phyloP scores from a whole-genome alignment of 2,329 filamentous ascomycete species.

The Ascosphaera aggregata region DNA sequence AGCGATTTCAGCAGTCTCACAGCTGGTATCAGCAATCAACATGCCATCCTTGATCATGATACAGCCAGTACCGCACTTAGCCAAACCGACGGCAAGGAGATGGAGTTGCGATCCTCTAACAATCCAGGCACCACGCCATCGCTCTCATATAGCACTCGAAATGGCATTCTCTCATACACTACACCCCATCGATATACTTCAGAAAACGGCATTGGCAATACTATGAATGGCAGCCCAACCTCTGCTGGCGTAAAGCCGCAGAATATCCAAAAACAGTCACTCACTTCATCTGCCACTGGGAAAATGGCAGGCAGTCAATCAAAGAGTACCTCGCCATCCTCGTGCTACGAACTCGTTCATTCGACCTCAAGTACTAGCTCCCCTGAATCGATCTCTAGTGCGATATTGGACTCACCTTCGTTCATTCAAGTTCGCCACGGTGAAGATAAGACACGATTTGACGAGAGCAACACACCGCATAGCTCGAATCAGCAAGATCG shows the following conservation, averaged over 20 bases:
- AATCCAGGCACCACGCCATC: background rate
- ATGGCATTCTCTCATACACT: background rate
- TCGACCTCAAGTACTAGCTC: background rate
- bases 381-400: background rate
- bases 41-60: too few relatives aligned
- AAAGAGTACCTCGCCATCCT: background rate
- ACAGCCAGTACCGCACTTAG: too few relatives aligned
- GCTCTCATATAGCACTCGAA: background rate
- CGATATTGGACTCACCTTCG: background rate
- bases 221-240: background rate
- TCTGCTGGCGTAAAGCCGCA: background rate
- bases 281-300: background rate
- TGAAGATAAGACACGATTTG: background rate
- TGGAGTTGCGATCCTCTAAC: background rate
- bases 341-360: background rate
- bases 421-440: background rate
- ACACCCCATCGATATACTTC: background rate
- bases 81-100: too few relatives aligned
- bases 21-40: too few relatives aligned
- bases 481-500: background rate
- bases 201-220: background rate
- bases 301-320: background rate
- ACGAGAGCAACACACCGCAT: background rate
- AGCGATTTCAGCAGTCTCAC: background rate
- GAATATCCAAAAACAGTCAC: background rate